Base-by-base conservation (phyloP, 2,329 filamentous ascomycete species). In the Colletotrichum sidae region DNA sequence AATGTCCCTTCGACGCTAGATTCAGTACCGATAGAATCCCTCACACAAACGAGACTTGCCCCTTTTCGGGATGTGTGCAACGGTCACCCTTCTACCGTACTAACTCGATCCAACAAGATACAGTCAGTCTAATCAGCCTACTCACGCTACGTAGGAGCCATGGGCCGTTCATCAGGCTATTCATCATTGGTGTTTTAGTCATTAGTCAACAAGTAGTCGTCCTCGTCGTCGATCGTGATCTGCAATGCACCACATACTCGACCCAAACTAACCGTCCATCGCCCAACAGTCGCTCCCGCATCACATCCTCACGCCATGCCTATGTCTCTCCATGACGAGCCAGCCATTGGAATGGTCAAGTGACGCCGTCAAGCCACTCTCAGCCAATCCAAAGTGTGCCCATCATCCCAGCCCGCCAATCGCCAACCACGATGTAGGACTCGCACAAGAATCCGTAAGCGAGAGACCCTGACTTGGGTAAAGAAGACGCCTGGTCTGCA, bases 401-500 rank as follows among this genome's bases (percentile, higher is more conserved):
- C 35, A 47, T 12, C 42, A 25, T 46, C 34, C 54, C 35, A 25
- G 5, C 25, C 25, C 25, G 25, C 25, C 25, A 25, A 25, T 25
- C 25, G 25, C 25, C 25, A 25, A 25, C 25, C 25, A 25, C 25
- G 4, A 25, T 5, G 25, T 5, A 25, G 25, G 25, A 5, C 62
- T 56, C 3, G 53, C 15, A 25, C 52, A 46, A 62, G 57, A 12
- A 42, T 13, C 7, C 37, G 25, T 25, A 55, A 55, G 51, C 62
- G 57, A 61, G 39, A 45, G 58, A 47, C 47, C 62, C 58, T 42
- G 52, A 63, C 52, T 53, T 57, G 46, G 33, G 50, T 47, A 17
- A 39, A 53, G 47, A 41, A 52, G 58, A 11, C n/a, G 39, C 45
- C 41, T 37, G 13, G 41, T 25, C 39, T 65, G 62, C 62, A 56